Base-by-base conservation (phyloP, 805 yeast species). In the Wickerhamomyces rabaulensis region DNA sequence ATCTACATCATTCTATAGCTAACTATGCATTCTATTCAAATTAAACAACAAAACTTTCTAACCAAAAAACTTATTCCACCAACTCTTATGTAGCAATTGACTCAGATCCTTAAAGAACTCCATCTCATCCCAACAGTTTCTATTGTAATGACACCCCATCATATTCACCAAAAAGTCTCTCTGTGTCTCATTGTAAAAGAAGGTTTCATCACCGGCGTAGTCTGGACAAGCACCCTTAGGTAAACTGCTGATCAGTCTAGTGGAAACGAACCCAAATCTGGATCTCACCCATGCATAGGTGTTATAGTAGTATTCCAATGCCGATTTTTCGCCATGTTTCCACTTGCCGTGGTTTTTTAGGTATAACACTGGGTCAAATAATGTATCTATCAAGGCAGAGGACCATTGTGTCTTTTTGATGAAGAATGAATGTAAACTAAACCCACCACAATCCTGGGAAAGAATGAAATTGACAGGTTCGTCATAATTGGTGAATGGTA, bases 341-440 rank as follows among this genome's bases (percentile, higher is more conserved):
- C 69, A 68, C 13, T 40, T 45, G 51, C 73, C 74, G 42, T 75
- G 76, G 59, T 65, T 62, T 46, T 66, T 65, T 39, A 61, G 57
- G 49, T 67, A 70, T 23, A 70, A 56, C 6, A 69, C 65, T 4
- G 75, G 75, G 43, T 70, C 75, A 64, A 70, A 70, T n/a, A 70
- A 48, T 4, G 62, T 45, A 52, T 70, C 75, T 16, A 70, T 47
- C 31, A 70, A 51, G 13, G 66, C 49, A 27, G 61, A 61, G 2
- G 73, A 54, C 75, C 74, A 70, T 27, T 59, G 57, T 3, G 70
- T 63, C 52, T 66, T 70, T 40, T 63, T 64, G 26, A 70, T 57
- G 19, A 70, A 53, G 48, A 70, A 70, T 4, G 73, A 69, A 45
- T 69, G 66, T 41, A 70, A 47, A 52, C 66, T 70, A 51, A 70